These are phyloP conservation scores for Dalbergia cochinchinensis DNA, from an alignment of 306 rosid genomes.

Conservation along the genomic window DNA sequence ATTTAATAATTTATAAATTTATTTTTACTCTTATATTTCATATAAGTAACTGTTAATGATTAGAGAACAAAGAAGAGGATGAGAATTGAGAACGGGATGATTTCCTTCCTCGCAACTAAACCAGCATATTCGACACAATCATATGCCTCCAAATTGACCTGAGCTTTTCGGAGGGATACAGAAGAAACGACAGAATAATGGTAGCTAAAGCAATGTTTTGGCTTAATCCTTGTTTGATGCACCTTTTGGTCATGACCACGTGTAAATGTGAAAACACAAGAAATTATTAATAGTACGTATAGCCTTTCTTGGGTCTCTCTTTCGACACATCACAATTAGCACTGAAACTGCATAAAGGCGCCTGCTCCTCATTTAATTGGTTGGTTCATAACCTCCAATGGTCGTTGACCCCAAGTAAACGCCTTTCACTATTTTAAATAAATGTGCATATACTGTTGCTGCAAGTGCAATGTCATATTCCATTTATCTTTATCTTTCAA, in stretches of 20 bases:
- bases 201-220: background rate
- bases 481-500: too few relatives aligned
- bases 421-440: conserved; percentile 15
- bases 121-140: background rate
- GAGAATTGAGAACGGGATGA: too few relatives aligned
- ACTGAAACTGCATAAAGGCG: background rate
- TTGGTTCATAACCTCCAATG: conserved; percentile 3
- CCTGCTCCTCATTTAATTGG: background rate
- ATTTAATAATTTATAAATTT: too few relatives aligned
- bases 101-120: background rate
- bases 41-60: too few relatives aligned
- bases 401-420: conserved; percentile 43
- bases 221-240: background rate
- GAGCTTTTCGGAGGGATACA: too few relatives aligned
- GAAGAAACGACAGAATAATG: background rate
- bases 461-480: background rate
- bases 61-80: too few relatives aligned
- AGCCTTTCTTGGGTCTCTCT: background rate
- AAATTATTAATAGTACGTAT: background rate
- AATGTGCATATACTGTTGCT: background rate
- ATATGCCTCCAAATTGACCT: background rate
- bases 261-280: background rate
- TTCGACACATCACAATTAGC: background rate
- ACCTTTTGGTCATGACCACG: background rate
- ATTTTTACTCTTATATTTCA: too few relatives aligned